Evolutionary conservation across 345 rosid species (phyloP).

Genomic region (Boechera retrofracta): DNA sequence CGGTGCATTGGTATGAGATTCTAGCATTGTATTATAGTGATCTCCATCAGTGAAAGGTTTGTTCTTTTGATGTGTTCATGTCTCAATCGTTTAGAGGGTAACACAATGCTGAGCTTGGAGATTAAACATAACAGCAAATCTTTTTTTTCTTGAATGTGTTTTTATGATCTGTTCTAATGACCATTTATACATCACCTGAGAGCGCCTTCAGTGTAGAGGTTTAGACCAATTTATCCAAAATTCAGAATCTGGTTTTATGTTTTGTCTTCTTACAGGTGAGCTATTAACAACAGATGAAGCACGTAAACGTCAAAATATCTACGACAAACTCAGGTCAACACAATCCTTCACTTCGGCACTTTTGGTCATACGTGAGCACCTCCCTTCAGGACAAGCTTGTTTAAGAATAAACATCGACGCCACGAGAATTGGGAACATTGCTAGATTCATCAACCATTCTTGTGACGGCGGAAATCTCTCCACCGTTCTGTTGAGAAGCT

Average conservation of each 20-base stretch:
- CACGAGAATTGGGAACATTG: slow-evolving; percentile 74
- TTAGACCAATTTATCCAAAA: slow-evolving; percentile 8
- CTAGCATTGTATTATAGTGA: background rate
- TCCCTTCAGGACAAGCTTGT: slow-evolving; percentile 85
- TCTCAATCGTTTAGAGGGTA: background rate
- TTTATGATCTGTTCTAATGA: background rate
- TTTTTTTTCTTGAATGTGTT: background rate
- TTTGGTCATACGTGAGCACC: slow-evolving; percentile 89
- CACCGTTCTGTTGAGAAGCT: slow-evolving; percentile 61
- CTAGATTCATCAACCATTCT: slow-evolving; percentile 88
- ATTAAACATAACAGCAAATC: background rate
- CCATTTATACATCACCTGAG: slow-evolving; percentile 9
- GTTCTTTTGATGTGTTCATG: slow-evolving; percentile 10
- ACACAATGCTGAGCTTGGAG: background rate
- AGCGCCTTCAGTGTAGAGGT: slow-evolving; percentile 3
- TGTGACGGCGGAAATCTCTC: slow-evolving; percentile 87
- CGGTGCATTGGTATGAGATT: background rate
- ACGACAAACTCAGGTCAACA: slow-evolving; percentile 62
- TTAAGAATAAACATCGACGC: slow-evolving; percentile 86
- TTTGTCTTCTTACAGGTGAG: slow-evolving; percentile 58
- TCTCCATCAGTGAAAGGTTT: slow-evolving; percentile 7
- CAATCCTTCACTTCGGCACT: slow-evolving; percentile 66
- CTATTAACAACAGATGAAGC: slow-evolving; percentile 75
- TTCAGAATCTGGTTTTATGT: background rate
- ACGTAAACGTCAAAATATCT: slow-evolving; percentile 62